Evolutionary conservation across 176 grass and related monocot species (phyloP).

Genomic region (Tillandsia leiboldiana): DNA sequence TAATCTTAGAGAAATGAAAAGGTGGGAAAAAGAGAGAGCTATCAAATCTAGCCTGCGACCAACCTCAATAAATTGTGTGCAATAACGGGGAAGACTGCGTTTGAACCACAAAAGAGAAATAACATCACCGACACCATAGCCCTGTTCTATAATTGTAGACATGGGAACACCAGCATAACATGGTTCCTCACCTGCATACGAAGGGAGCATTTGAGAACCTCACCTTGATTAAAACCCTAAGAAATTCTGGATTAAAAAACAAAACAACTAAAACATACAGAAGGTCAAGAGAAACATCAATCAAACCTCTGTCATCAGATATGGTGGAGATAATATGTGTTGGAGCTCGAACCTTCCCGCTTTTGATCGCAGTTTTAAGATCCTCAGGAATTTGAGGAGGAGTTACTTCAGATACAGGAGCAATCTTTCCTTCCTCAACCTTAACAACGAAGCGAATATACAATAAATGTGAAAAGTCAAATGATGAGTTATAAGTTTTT

Average conservation of each 20-base stretch:
- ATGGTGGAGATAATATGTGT: slow-evolving; percentile 99
- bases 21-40: background rate
- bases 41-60: background rate
- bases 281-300: slow-evolving; percentile 18
- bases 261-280: background rate
- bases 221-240: background rate
- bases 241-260: background rate
- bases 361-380: slow-evolving; percentile 93
- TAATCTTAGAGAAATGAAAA: background rate
- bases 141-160: slow-evolving; percentile 91
- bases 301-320: slow-evolving; percentile 97
- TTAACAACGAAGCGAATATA: slow-evolving; percentile 23
- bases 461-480: background rate
- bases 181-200: slow-evolving; percentile 80
- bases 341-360: slow-evolving; percentile 94
- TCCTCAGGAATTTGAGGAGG: slow-evolving; percentile 92
- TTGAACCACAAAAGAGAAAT: slow-evolving; percentile 99
- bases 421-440: slow-evolving; percentile 89
- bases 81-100: slow-evolving; percentile 91
- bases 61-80: slow-evolving; percentile 99
- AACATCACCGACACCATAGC: slow-evolving; percentile 96
- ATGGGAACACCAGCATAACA: slow-evolving; percentile 97
- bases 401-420: slow-evolving; percentile 64
- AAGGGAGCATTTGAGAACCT: slow-evolving; percentile 19
- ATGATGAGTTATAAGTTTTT: background rate